Evolutionary conservation across 73 alveolate species (phyloP).

Genomic region (Effrenium voratum): DNA sequence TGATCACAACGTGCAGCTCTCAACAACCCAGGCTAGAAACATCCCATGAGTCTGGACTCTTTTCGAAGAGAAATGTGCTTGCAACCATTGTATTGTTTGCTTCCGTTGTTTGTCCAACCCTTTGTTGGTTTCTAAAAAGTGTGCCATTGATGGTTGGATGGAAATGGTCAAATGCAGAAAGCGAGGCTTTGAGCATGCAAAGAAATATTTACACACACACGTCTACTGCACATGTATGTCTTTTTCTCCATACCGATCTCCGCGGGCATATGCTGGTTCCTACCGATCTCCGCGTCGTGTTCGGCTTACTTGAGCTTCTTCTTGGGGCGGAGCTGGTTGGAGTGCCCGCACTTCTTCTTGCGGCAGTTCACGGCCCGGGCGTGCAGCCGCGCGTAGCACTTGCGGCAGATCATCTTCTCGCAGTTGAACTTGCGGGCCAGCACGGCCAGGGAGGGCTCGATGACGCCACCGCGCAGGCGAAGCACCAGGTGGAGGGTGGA

Average conservation of each 20-base stretch:
- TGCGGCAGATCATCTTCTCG: conserved; percentile 98
- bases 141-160: no score
- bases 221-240: no score
- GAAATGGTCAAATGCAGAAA: no score
- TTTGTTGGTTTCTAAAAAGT: no score
- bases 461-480: conserved; percentile 97
- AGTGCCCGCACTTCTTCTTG: conserved; percentile 99
- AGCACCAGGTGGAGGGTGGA: conserved; percentile 96
- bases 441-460: conserved; percentile 97
- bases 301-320: conserved; percentile 97
- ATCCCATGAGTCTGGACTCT: no score
- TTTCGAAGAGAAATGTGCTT: no score
- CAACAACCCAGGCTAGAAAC: no score
- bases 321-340: conserved; percentile 99
- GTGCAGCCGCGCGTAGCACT: conserved; percentile 96
- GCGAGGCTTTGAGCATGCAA: no score
- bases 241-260: background rate
- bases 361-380: conserved; percentile 99
- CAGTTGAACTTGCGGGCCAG: conserved; percentile 98
- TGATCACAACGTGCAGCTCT: no score
- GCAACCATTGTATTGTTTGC: no score
- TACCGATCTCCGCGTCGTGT: background rate
- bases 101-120: no score
- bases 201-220: no score
- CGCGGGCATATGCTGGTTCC: background rate